Percentiles rank a stretch among this genome's conserved stretches.
Evolutionary conservation across 2,329 filamentous ascomycete species (phyloP).

Genomic region (Colletotrichum spaethianum): DNA sequence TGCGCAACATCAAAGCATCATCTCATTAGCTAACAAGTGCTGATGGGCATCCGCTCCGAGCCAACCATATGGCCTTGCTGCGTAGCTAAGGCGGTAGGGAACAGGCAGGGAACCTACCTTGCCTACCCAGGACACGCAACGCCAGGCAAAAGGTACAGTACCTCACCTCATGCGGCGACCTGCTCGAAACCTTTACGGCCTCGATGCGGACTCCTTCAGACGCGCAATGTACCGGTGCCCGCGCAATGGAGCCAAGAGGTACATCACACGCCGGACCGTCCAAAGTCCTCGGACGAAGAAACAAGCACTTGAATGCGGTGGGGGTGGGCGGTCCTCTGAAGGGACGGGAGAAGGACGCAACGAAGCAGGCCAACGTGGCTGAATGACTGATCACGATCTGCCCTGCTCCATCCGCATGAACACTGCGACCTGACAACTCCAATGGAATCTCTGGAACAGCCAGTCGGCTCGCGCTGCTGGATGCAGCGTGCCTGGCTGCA

Average conservation of each 20-base stretch:
- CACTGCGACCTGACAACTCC: slow-evolving; percentile 25
- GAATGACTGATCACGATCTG: slow-evolving; percentile 13
- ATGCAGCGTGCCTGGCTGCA: slow-evolving; percentile 30
- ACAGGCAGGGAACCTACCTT: not conserved
- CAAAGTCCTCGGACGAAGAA: slow-evolving; percentile 36
- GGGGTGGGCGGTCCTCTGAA: not conserved
- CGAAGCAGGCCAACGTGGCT: slow-evolving; percentile 1
- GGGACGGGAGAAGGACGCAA: slow-evolving; percentile 4
- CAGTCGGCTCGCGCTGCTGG: slow-evolving; percentile 31
- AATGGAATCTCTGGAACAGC: slow-evolving; percentile 3
- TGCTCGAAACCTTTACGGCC: slow-evolving; percentile 37
- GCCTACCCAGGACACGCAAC: not conserved
- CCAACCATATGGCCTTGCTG: slow-evolving; percentile 6
- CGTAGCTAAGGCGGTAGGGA: slow-evolving; percentile 20
- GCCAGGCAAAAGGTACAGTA: not conserved
- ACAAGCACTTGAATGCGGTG: slow-evolving; percentile 30
- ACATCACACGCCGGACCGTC: slow-evolving; percentile 34
- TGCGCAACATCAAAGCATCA: slow-evolving; percentile 17
- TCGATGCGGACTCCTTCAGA: slow-evolving; percentile 31
- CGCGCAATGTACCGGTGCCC: slow-evolving; percentile 15
- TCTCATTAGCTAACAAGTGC: slow-evolving; percentile 31
- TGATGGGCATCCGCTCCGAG: not conserved
- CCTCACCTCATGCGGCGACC: not conserved
- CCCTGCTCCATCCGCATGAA: slow-evolving; percentile 36
- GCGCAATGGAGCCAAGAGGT: slow-evolving; percentile 23